These are phyloP conservation scores for Amanita jacksonii DNA, from an alignment of 768 basidiomycete genomes.

Conservation along the genomic window DNA sequence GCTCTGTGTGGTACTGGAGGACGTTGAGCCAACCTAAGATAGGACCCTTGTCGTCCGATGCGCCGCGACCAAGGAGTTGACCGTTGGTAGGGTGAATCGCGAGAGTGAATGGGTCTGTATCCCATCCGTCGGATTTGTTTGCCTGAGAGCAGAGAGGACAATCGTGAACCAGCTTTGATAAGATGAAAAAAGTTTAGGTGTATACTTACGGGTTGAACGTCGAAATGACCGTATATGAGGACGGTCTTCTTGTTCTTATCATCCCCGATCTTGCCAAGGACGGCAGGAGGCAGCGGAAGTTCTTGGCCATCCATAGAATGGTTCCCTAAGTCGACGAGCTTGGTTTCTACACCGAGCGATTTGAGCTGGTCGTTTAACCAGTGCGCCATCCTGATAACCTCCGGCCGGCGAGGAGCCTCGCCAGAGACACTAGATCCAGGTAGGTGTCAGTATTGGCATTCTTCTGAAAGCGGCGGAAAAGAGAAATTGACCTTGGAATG, in stretches of 20 bases:
- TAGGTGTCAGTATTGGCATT: background rate
- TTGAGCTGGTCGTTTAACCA: constrained; percentile 72
- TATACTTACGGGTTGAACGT: constrained; percentile 88
- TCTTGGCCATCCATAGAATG: constrained; percentile 60
- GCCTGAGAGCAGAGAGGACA: constrained; percentile 20
- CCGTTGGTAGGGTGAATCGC: constrained; percentile 34
- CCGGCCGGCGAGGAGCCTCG: constrained; percentile 58
- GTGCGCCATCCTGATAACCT: constrained; percentile 79
- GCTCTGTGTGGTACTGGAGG: constrained; percentile 70
- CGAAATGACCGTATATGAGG: constrained; percentile 89
- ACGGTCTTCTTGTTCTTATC: constrained; percentile 91
- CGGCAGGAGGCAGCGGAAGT: constrained; percentile 69
- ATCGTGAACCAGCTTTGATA: background rate
- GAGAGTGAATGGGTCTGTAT: constrained; percentile 76
- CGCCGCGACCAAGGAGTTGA: constrained; percentile 76
- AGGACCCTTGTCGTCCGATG: constrained; percentile 88
- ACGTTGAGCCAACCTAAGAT: constrained; percentile 86
- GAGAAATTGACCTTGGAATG: constrained; percentile 64
- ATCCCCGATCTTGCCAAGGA: constrained; percentile 73
- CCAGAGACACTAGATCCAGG: constrained; percentile 46
- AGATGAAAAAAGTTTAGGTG: background rate
- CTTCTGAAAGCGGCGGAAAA: background rate
- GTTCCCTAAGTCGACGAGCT: constrained; percentile 65
- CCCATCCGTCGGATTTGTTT: constrained; percentile 69
- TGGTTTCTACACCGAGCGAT: constrained; percentile 69